Conservation (phyloP, 176 grass and related monocot species). For the Avena atlantica region DNA sequence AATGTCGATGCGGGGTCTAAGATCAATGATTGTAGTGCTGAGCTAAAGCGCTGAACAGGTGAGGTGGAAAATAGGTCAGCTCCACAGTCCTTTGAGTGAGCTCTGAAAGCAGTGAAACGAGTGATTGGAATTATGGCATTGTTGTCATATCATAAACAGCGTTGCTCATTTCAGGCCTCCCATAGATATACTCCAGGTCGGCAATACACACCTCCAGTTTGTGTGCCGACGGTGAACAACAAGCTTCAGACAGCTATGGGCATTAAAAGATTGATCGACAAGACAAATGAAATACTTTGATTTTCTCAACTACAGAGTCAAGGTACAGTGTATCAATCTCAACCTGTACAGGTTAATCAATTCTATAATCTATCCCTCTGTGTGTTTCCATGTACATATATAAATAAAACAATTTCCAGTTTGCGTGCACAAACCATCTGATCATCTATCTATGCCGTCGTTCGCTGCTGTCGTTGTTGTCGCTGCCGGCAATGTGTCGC, state of each 20-base stretch:
- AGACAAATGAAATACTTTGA: not conserved
- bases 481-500: constrained; percentile 33
- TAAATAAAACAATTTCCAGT: constrained; percentile 21
- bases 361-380: constrained; percentile 16
- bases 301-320: not conserved
- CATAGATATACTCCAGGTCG: not conserved
- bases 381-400: not conserved
- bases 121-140: not conserved
- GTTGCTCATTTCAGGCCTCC: not conserved
- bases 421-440: not conserved
- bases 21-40: too few relatives aligned
- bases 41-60: too few relatives aligned
- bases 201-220: not conserved
- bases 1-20: too few relatives aligned
- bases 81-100: too few relatives aligned
- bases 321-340: constrained; percentile 27
- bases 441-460: not conserved
- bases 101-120: too few relatives aligned
- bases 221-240: not conserved
- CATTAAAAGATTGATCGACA: not conserved
- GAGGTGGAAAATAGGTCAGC: too few relatives aligned
- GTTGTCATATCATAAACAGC: not conserved
- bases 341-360: constrained; percentile 44
- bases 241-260: not conserved
- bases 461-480: not conserved